Evolutionary conservation across 1,284 basidiomycete genomes (phyloP), one percentile per base, ranked within the genome.

Genomic region (Heterobasidion occidentale): DNA sequence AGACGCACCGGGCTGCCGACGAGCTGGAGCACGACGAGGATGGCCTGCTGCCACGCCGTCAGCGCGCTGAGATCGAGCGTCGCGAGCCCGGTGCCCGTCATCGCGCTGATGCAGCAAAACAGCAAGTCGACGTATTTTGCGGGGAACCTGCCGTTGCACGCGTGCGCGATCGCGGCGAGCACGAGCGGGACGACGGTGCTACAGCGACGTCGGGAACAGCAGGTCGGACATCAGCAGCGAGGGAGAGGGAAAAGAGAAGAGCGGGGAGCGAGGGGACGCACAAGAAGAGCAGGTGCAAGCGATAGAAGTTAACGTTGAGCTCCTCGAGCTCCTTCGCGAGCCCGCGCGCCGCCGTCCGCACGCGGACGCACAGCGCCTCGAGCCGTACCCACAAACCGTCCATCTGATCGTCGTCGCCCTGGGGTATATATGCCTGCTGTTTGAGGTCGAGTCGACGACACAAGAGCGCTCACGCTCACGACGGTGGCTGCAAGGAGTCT

Each of bases 51-150:
- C 76, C 84, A 90, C 36, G 72, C 71, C 0, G 90, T 92, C 63
- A 88, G 71, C 36, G 75, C 73, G 65, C 86, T 90, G 61, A 92
- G 68, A 67, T 92, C 83, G 59, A 89, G 70, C 2, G 89, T 86
- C 45, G 78, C 74, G 46, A 93, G 75, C 7, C 90, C 90, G 54
- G 87, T 90, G 47, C 90, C 86, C 0, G 85, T 87, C 70, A 88
- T 82, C n/a, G 86, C 83, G 67, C 85, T 88, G 62, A 90, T 76
- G 59, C 83, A 89, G 60, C 80, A 74, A 70, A 83, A 92, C 49
- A 92, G 74, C 7, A 81, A 72, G 64, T 93, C 90, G 62, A 89
- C 77, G 67, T 87, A 90, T 7, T 72, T 61, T 52, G 89, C 76
- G 36, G 76, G 76, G 64, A 77, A 81, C 54, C 71, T 65, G 36